Conservation (phyloP, 2,329 filamentous ascomycete genomes). For the Ceratocystis colombiana region DNA sequence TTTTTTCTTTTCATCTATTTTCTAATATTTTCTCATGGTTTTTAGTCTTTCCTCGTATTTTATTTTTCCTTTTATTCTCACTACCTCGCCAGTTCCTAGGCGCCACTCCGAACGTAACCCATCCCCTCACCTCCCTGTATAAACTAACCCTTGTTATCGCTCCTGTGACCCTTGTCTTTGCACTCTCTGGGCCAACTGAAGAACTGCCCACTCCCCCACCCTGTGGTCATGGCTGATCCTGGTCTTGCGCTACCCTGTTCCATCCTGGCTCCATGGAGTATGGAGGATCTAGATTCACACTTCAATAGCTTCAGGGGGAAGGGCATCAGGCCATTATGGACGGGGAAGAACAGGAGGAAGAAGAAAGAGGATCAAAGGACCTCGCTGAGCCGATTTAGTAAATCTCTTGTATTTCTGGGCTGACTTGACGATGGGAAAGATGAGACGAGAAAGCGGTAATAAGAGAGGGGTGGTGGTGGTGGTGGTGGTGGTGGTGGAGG, state of each 20-base stretch:
- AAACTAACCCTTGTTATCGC: neutral
- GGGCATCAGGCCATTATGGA: constrained; percentile 8
- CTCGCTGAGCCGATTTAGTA: neutral
- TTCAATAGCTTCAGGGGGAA: neutral
- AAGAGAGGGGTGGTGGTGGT: neutral
- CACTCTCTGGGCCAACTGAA: neutral
- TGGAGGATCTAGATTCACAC: constrained; percentile 5
- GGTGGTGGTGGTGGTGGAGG: too few relatives aligned
- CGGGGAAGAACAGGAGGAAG: neutral
- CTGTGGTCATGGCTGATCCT: neutral
- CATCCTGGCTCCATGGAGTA: neutral
- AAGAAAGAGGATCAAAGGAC: neutral
- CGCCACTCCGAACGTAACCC: constrained; percentile 17
- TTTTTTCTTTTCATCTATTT: neutral
- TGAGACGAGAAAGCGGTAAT: neutral
- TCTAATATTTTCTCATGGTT: neutral
- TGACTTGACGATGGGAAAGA: constrained; percentile 3
- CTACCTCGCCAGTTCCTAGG: constrained; percentile 5
- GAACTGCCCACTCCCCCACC: neutral
- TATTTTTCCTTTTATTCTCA: neutral
- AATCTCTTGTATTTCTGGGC: constrained; percentile 10
- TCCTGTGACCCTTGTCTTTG: neutral
- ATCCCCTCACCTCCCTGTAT: neutral
- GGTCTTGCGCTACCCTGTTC: neutral
- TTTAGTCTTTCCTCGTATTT: neutral